Conservation (phyloP, 441 rosid genomes). For the Adansonia gregorii region DNA sequence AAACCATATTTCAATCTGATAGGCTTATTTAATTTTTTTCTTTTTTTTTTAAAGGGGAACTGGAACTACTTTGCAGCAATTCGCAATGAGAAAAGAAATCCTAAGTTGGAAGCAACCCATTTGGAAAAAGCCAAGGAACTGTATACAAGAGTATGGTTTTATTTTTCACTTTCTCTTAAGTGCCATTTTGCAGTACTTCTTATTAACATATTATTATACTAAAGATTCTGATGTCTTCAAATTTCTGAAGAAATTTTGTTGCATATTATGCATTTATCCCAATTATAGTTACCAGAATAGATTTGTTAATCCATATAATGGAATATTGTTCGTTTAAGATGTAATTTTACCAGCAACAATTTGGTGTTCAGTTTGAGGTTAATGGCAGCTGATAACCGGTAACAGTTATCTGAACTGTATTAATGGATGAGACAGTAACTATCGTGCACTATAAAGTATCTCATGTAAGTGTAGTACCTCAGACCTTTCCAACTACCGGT, state of each 20-base stretch:
- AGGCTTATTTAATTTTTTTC: slow-evolving; percentile 38
- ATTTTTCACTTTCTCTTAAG: slow-evolving; percentile 27
- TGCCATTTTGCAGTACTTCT: slow-evolving; percentile 6
- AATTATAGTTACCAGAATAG: background rate
- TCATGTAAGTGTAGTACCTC: background rate
- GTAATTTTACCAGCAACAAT: background rate
- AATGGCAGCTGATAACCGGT: background rate
- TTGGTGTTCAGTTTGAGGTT: background rate
- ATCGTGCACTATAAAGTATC: background rate
- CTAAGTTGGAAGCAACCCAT: slow-evolving; percentile 98
- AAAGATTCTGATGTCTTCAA: background rate
- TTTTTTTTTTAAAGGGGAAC: slow-evolving; percentile 72
- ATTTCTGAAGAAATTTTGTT: slow-evolving; percentile 3
- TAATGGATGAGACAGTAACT: background rate
- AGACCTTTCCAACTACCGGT: background rate
- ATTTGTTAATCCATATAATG: background rate
- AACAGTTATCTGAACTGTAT: background rate
- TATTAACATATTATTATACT: background rate
- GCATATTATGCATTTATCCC: background rate
- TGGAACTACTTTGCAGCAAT: slow-evolving; percentile 99
- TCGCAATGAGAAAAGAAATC: slow-evolving; percentile 98
- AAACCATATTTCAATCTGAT: slow-evolving; percentile 13
- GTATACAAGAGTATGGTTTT: slow-evolving; percentile 72
- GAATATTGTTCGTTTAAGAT: slow-evolving; percentile 9
- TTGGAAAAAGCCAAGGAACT: slow-evolving; percentile 99